Conservation (phyloP, 768 basidiomycete species). For the Collybia mongolica region DNA sequence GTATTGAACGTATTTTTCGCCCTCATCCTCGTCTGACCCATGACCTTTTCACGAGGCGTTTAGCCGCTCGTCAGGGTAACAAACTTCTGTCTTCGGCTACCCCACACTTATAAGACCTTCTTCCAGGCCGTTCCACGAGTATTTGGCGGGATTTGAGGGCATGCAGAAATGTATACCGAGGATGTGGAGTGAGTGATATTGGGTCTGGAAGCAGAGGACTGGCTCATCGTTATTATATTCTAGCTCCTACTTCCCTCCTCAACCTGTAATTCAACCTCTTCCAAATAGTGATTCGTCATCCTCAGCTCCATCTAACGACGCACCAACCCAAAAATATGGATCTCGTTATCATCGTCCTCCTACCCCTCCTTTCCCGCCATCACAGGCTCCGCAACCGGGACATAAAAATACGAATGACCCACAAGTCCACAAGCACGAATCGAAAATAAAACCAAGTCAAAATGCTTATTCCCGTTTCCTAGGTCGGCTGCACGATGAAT, state of each 20-base stretch:
- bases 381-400: not conserved
- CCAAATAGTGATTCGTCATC: not conserved
- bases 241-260: slow-evolving; percentile 10
- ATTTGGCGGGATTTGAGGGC: not conserved
- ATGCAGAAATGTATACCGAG: too few species aligned
- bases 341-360: slow-evolving; percentile 4
- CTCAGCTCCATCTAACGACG: not conserved
- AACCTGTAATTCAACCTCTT: slow-evolving; percentile 6
- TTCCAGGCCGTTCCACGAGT: not conserved
- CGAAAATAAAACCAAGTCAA: slow-evolving; percentile 1
- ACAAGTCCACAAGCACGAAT: not conserved
- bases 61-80: slow-evolving; percentile 2
- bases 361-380: slow-evolving; percentile 8
- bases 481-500: not conserved
- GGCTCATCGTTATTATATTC: too few species aligned
- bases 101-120: not conserved
- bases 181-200: not conserved
- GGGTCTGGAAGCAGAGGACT: too few species aligned
- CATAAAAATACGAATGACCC: not conserved
- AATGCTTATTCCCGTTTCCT: slow-evolving; percentile 5
- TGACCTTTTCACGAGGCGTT: slow-evolving; percentile 12
- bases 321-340: not conserved
- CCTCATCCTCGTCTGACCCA: slow-evolving; percentile 4
- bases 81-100: not conserved
- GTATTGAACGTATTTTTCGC: not conserved